Conservation (phyloP, 169 alveolate species). For the Eimeria tenella region DNA sequence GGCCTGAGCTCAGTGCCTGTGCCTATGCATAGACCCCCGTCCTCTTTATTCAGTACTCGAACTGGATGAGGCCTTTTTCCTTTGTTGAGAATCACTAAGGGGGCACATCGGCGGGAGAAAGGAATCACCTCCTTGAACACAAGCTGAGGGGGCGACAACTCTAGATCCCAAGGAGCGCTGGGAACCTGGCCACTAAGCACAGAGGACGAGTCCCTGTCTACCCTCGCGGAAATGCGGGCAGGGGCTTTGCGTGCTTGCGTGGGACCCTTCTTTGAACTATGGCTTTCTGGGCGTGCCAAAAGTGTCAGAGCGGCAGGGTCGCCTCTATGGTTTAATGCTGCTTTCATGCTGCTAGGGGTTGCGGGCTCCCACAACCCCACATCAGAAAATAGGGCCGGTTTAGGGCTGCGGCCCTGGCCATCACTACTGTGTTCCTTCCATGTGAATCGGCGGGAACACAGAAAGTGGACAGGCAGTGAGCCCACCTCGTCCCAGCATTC, state of each 20-base stretch:
- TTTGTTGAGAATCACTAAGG: neutral
- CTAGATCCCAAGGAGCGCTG: neutral
- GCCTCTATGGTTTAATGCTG: neutral
- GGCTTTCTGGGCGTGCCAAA: neutral
- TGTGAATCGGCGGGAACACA: too few species aligned
- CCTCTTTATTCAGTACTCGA: neutral
- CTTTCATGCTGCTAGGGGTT: neutral
- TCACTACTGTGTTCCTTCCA: too few species aligned
- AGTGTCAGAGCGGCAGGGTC: neutral
- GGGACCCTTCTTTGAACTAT: neutral
- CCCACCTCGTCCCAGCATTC: too few species aligned
- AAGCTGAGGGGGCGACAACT: neutral
- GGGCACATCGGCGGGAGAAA: neutral
- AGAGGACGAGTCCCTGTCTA: neutral
- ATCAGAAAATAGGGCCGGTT: too few species aligned
- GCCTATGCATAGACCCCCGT: neutral
- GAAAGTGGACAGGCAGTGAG: too few species aligned
- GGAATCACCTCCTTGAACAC: constrained; percentile 2
- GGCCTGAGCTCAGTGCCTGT: constrained; percentile 25
- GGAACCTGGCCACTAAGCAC: neutral
- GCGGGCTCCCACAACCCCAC: too few species aligned
- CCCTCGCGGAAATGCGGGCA: neutral
- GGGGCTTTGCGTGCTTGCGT: neutral
- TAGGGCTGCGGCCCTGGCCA: too few species aligned
- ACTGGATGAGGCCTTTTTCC: constrained; percentile 38